Base-by-base conservation (phyloP, 1,284 basidiomycete species). In the Microbotryomycetes sp. region DNA sequence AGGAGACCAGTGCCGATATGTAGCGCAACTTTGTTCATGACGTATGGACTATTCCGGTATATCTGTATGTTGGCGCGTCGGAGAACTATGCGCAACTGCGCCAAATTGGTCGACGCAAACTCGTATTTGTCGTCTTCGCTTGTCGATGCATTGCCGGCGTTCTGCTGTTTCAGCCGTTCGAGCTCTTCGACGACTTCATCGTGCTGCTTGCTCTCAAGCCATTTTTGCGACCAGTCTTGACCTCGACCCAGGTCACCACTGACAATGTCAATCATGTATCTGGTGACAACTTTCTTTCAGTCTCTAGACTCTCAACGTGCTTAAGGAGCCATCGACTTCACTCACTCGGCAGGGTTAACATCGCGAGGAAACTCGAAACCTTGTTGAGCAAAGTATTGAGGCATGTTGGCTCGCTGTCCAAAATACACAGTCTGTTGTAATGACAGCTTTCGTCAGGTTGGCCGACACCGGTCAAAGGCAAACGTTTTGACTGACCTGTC, bases 31-130 rank as follows among this genome's bases (percentile, higher is more conserved):
- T 76, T 76, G 70, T 74, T 76, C 32, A 67, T 71, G 49, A 76
- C 70, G 61, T 77, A 77, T 53, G 75, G 73, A 22, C 71, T 71
- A 63, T 74, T 69, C 49, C 75, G 63, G 69, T 70, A 74, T 61
- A 26, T 63, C 15, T 12, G 50, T 42, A 42, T 19, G 36, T 42
- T 42, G 9, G 36, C 36, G 36, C 36, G 59, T 52, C n/a, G 60
- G 29, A 16, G 55, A 19, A 42, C 36, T 19, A 29, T 42, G 14
- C 50, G 51, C 16, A 66, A 74, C 31, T 70, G 61, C 29, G 70
- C 71, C 14, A 72, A 72, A 52, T 73, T 67, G 59, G 70, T 69
- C 45, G 69, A 71, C 28, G 75, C 73, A 26, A 75, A 66, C 26
- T 62, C 62, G 31, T 74, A 62, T 62, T 75, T 73, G n/a, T 71